Evolutionary conservation across 176 grass and related monocot genomes (phyloP).

Genomic region (Tuctoria greenei): DNA sequence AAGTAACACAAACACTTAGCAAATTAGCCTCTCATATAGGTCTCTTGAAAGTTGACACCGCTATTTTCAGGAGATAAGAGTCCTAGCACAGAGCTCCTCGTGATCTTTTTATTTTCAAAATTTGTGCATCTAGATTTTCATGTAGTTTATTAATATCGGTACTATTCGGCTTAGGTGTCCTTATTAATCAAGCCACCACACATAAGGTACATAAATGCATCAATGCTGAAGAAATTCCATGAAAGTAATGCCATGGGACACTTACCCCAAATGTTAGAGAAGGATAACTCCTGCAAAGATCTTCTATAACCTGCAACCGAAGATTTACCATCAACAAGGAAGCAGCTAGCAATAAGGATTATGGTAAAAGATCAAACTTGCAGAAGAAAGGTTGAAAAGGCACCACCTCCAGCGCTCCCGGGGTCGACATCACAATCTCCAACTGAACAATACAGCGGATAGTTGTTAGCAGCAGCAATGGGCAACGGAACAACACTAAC

Average conservation of each 20-base stretch:
- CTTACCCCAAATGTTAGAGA: constrained; percentile 71
- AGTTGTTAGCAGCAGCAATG: background rate
- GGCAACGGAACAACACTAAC: background rate
- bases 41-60: background rate
- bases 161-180: background rate
- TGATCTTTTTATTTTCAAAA: background rate
- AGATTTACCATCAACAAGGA: constrained; percentile 2
- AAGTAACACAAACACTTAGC: background rate
- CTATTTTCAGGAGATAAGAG: background rate
- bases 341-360: background rate
- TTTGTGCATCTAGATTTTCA: background rate
- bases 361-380: background rate
- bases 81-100: background rate
- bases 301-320: constrained; percentile 53
- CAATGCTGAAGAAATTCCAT: background rate
- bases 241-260: background rate
- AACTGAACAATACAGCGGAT: constrained; percentile 49
- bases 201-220: background rate
- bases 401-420: constrained; percentile 68
- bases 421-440: constrained; percentile 83
- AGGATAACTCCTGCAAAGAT: constrained; percentile 63
- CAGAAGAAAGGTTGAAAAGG: background rate
- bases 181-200: background rate
- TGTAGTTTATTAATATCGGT: background rate
- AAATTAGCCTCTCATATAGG: background rate